Percentiles rank a stretch among this genome's conserved stretches.
Evolutionary conservation across 257 asterid species (phyloP).

Genomic region (Solanum ahanhuiri): DNA sequence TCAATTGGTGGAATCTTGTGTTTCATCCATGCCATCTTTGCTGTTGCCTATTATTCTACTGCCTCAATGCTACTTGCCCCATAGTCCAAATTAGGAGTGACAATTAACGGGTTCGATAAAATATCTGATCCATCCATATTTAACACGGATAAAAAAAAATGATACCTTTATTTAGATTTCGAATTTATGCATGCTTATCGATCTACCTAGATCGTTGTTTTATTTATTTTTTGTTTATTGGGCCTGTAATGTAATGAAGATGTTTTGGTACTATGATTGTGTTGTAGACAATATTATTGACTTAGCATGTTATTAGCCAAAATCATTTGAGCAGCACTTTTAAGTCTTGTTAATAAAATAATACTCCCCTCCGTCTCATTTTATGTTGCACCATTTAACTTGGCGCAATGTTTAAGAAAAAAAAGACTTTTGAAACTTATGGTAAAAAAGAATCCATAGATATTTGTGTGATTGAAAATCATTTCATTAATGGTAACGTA

Average conservation of each 20-base stretch:
- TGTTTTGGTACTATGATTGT: neutral
- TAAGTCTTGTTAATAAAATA: neutral
- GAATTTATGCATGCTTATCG: neutral
- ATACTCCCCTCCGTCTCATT: no score
- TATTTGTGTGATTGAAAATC: no score
- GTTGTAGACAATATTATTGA: neutral
- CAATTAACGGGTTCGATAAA: neutral
- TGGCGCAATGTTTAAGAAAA: no score
- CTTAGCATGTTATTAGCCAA: neutral
- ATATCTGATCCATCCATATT: neutral
- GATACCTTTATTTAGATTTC: neutral
- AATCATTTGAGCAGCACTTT: neutral
- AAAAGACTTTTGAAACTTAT: no score
- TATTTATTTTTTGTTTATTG: neutral
- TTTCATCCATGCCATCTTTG: constrained; percentile 52
- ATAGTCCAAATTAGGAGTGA: neutral
- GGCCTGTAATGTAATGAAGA: neutral
- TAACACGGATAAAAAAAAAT: neutral
- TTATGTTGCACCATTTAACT: no score
- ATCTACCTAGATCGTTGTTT: neutral
- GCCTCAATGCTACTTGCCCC: constrained; percentile 16
- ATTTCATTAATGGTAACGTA: no score
- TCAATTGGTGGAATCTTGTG: constrained; percentile 70
- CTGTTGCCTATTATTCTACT: constrained; percentile 61
- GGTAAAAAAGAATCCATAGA: no score